These are phyloP conservation scores for Trichoderma aggressivum DNA, from an alignment of 2,329 filamentous ascomycete species.

Conservation along the genomic window DNA sequence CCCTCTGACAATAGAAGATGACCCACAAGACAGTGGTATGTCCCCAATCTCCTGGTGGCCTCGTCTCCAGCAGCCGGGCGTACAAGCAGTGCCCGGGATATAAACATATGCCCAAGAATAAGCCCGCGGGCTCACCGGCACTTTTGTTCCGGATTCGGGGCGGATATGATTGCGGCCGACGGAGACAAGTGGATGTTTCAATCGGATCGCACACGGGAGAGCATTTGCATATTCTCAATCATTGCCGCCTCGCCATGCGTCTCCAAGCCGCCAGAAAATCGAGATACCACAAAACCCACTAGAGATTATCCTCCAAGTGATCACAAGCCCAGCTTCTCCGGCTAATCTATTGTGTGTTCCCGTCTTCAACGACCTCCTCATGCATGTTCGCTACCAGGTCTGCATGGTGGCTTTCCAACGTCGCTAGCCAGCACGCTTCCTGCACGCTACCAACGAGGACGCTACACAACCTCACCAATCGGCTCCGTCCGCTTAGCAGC, in stretches of 20 bases:
- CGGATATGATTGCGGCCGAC: not conserved
- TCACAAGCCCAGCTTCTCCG: not conserved
- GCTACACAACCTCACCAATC: not conserved
- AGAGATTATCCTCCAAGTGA: not conserved
- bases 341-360: not conserved
- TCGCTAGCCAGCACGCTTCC: not conserved
- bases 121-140: not conserved
- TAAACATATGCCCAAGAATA: not conserved
- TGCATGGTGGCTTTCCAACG: not conserved
- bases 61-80: not conserved
- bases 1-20: not conserved
- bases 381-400: not conserved
- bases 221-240: not conserved
- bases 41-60: not conserved
- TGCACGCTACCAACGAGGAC: not conserved
- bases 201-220: not conserved
- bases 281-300: not conserved
- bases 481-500: constrained; percentile 9
- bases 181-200: not conserved
- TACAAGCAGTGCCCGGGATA: not conserved
- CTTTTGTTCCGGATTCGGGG: not conserved
- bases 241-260: not conserved
- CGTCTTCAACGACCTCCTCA: not conserved
- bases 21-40: not conserved
- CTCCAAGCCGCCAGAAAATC: not conserved